A percentile compares a stretch with the other conserved stretches of the same genome.
phyloP scores from a whole-genome alignment of 148 eudicot genomes.

The Fagopyrum esculentum region DNA sequence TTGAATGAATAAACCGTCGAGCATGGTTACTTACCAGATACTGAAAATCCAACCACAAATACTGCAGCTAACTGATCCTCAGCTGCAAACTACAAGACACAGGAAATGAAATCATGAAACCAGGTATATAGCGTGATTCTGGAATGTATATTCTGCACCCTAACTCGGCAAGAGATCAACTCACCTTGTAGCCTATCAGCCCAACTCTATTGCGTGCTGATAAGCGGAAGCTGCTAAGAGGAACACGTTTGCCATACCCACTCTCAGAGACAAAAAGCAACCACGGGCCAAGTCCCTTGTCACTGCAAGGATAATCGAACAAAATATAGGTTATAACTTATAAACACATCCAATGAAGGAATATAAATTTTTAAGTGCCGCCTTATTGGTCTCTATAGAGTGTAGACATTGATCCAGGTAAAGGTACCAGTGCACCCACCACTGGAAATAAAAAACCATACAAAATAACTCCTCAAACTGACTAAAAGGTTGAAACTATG shows the following conservation, averaged over 20 bases:
- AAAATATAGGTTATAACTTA: background rate
- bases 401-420: background rate
- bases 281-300: constrained; percentile 70
- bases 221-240: constrained; percentile 73
- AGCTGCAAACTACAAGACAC: constrained; percentile 50
- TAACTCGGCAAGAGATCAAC: background rate
- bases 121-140: background rate
- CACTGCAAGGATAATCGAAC: background rate
- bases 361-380: too few relatives aligned
- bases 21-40: constrained; percentile 48
- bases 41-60: constrained; percentile 81
- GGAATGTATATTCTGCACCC: background rate
- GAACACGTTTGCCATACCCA: constrained; percentile 92
- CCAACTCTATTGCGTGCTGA: constrained; percentile 70
- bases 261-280: constrained; percentile 85
- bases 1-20: background rate
- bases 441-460: background rate
- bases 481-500: background rate
- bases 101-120: background rate
- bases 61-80: constrained; percentile 92
- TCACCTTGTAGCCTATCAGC: constrained; percentile 81
- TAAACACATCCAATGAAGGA: background rate
- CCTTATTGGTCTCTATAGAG: background rate
- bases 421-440: background rate
- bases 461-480: background rate